Conservation (phyloP, 768 basidiomycete genomes). For the Lactarius tabidus region DNA sequence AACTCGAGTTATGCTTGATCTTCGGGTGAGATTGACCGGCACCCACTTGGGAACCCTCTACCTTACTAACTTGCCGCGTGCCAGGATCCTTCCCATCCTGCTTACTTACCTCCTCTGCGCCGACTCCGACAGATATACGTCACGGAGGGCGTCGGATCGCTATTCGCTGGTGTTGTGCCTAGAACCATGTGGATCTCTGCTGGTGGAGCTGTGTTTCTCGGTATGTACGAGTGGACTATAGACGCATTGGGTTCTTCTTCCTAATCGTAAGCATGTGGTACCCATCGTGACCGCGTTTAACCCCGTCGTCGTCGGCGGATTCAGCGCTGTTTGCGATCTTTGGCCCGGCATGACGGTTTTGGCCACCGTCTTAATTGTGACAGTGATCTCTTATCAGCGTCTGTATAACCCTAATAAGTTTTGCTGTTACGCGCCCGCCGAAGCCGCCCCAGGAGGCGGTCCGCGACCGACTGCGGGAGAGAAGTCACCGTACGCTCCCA, state of each 20-base stretch:
- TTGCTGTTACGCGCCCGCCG: neutral
- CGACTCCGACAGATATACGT: conserved; percentile 65
- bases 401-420: neutral
- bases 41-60: neutral
- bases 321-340: neutral
- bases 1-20: conserved; percentile 94
- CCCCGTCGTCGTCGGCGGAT: neutral
- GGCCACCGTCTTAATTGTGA: neutral
- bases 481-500: conserved; percentile 9
- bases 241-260: conserved; percentile 13
- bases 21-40: conserved; percentile 49
- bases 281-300: neutral
- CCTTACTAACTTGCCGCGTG: neutral
- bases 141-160: conserved; percentile 64
- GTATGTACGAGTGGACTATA: conserved; percentile 79
- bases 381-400: conserved; percentile 5
- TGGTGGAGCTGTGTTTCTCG: conserved; percentile 95
- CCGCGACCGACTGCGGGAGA: conserved; percentile 11
- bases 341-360: neutral
- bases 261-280: conserved; percentile 6
- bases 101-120: conserved; percentile 49
- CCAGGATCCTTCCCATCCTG: conserved; percentile 49
- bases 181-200: conserved; percentile 95
- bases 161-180: conserved; percentile 86
- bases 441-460: neutral